Percentiles rank a stretch among this genome's conserved stretches.
Conservation (phyloP, 2,329 filamentous ascomycete genomes). For the Fusarium staphyleae region DNA sequence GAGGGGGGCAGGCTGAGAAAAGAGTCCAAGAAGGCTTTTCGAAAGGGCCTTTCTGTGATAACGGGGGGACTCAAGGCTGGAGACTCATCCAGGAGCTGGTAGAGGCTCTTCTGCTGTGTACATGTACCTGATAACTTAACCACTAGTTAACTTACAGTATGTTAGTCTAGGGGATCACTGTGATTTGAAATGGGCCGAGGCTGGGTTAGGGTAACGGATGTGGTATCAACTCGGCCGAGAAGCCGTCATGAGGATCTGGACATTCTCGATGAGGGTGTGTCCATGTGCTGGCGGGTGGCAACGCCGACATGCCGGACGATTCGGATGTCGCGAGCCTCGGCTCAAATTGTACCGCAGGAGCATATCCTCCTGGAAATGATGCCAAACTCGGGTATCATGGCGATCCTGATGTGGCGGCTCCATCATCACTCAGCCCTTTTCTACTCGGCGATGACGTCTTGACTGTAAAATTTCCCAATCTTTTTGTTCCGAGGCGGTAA, state of each 20-base stretch:
- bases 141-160: too few species aligned
- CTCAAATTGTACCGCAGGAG: too few species aligned
- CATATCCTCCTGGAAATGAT: too few species aligned
- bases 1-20: neutral
- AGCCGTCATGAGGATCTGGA: slow-evolving; percentile 15
- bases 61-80: neutral
- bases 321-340: slow-evolving; percentile 12
- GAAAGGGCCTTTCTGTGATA: slow-evolving; percentile 9
- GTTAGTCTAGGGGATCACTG: too few species aligned
- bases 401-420: neutral
- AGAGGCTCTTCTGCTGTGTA: neutral
- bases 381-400: neutral
- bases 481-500: slow-evolving; percentile 25
- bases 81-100: neutral
- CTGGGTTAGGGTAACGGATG: slow-evolving; percentile 16
- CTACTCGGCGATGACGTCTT: slow-evolving; percentile 8
- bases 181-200: neutral
- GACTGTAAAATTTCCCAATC: neutral
- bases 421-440: neutral
- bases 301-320: neutral
- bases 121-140: too few species aligned
- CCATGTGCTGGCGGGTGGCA: neutral
- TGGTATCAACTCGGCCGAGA: slow-evolving; percentile 31
- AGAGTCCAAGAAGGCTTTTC: slow-evolving; percentile 41
- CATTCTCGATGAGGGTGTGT: neutral